A percentile compares a stretch with the other conserved stretches of the same genome.
These are phyloP conservation scores for Styphnolobium japonicum DNA, from an alignment of 306 rosid species.

Conservation along the genomic window DNA sequence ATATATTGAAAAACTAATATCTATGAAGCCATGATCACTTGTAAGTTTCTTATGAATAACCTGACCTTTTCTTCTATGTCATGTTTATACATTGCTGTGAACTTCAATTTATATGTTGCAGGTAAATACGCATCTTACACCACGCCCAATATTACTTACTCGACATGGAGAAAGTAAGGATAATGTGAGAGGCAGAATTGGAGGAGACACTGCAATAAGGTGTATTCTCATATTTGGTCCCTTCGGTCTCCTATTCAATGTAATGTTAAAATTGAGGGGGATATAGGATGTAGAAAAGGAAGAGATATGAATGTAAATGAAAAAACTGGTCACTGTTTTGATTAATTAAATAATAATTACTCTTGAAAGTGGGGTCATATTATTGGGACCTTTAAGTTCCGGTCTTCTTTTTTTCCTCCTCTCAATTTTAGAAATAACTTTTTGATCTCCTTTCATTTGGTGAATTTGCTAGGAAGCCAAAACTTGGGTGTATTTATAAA, in stretches of 20 bases:
- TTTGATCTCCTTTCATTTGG: background rate
- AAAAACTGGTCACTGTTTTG: background rate
- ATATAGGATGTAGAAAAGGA: background rate
- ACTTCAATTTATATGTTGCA: constrained; percentile 29
- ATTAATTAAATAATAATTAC: background rate
- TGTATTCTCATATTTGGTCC: constrained; percentile 22
- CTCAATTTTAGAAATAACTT: background rate
- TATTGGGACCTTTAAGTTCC: background rate
- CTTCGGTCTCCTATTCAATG: background rate
- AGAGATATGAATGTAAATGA: constrained; percentile 3
- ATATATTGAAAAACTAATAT: background rate
- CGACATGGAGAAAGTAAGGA: constrained; percentile 98
- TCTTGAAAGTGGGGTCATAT: background rate
- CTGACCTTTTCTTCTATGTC: background rate
- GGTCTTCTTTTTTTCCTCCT: background rate
- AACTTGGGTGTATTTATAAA: too few relatives aligned
- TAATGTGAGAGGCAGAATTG: constrained; percentile 93
- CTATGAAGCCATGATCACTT: background rate
- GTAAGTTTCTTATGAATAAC: constrained; percentile 7
- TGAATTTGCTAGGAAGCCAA: too few relatives aligned
- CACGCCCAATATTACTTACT: constrained; percentile 96
- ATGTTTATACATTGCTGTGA: constrained; percentile 15
- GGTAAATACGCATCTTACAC: constrained; percentile 98
- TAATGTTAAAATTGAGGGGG: constrained; percentile 1
- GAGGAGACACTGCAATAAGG: constrained; percentile 91